Evolutionary conservation across 768 basidiomycete species (phyloP).

Genomic region (Serendipita sp.): DNA sequence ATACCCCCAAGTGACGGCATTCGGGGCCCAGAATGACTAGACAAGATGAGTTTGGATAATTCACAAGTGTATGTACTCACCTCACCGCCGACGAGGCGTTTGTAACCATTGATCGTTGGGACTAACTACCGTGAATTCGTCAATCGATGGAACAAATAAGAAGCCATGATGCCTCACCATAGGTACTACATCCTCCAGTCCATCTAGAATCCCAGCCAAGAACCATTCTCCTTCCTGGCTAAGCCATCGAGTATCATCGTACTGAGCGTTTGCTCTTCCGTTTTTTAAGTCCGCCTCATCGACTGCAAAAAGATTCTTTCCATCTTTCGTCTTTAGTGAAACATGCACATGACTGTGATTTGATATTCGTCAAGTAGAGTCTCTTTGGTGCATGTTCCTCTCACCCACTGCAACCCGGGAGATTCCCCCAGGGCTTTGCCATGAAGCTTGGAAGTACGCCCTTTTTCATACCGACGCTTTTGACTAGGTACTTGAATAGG

Average conservation of each 20-base stretch:
- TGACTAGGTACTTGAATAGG: constrained; percentile 82
- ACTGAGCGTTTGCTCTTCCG: constrained; percentile 55
- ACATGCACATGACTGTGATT: constrained; percentile 71
- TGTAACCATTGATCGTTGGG: constrained; percentile 93
- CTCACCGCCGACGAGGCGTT: constrained; percentile 85
- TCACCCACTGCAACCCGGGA: constrained; percentile 91
- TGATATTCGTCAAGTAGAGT: background rate
- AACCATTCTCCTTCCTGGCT: constrained; percentile 79
- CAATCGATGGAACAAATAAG: constrained; percentile 31
- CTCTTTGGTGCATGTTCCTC: constrained; percentile 10
- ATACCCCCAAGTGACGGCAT: constrained; percentile 85
- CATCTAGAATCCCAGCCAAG: constrained; percentile 82
- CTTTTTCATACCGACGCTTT: constrained; percentile 79
- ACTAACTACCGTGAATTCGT: constrained; percentile 34
- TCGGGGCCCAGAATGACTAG: constrained; percentile 76
- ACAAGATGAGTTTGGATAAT: constrained; percentile 14
- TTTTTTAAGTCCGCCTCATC: constrained; percentile 37
- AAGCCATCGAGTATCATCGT: constrained; percentile 69
- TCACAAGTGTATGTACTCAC: constrained; percentile 15
- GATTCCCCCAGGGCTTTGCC: constrained; percentile 91
- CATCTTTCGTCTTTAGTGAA: constrained; percentile 51
- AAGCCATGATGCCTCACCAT: constrained; percentile 39
- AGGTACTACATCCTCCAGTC: constrained; percentile 48
- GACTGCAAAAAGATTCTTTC: constrained; percentile 68
- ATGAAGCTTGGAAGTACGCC: constrained; percentile 91